phyloP scores from a whole-genome alignment of 2,329 filamentous ascomycete genomes.

The Ascochyta lentis region DNA sequence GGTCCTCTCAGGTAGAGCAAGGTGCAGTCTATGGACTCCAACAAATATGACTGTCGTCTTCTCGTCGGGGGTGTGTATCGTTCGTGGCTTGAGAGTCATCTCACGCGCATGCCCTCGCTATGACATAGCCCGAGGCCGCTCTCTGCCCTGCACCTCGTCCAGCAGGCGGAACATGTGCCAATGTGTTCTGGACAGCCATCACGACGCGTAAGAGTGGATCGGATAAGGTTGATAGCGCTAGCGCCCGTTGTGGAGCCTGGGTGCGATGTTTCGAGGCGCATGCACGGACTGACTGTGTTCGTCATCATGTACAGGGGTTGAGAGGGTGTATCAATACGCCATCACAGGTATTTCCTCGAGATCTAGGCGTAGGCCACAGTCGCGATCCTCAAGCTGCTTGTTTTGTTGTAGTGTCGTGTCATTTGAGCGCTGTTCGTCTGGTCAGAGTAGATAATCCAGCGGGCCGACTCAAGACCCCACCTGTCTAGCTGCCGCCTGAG shows the following conservation, averaged over 20 bases:
- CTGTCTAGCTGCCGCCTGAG: not conserved
- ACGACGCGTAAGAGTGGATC: not conserved
- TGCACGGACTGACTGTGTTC: not conserved
- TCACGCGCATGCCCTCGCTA: not conserved
- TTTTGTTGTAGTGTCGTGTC: not conserved
- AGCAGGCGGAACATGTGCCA: not conserved
- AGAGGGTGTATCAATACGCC: too few relatives aligned
- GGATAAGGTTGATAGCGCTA: conserved; percentile 3
- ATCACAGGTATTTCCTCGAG: too few relatives aligned
- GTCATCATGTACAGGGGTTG: not conserved
- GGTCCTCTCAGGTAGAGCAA: not conserved
- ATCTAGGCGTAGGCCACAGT: too few relatives aligned
- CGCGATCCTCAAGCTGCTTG: too few relatives aligned
- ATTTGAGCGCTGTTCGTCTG: not conserved
- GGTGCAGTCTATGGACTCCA: not conserved
- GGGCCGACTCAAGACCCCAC: not conserved
- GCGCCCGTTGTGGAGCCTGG: conserved; percentile 6
- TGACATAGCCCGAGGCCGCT: not conserved
- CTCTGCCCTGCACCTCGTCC: not conserved
- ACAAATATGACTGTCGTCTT: not conserved
- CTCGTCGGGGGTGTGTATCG: not conserved
- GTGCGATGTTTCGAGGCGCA: conserved; percentile 1
- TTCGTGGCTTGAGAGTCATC: not conserved
- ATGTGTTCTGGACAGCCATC: not conserved
- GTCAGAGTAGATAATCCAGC: not conserved